Percentiles rank a stretch among this genome's conserved stretches.
These are phyloP conservation scores for Talaromyces sp. DNA, from an alignment of 2,329 filamentous ascomycete species.

Conservation along the genomic window DNA sequence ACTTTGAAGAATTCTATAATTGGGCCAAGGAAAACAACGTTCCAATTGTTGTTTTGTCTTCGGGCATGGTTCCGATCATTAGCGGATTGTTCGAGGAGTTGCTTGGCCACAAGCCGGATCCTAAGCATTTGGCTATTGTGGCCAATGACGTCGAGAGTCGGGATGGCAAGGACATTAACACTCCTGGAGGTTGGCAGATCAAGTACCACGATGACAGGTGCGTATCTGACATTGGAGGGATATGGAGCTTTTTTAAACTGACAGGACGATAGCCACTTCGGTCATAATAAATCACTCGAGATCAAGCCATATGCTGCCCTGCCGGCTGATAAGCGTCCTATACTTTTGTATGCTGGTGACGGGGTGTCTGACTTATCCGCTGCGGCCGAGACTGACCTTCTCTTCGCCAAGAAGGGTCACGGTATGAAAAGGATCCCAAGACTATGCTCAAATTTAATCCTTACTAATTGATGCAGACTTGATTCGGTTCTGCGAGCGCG, in stretches of 20 bases:
- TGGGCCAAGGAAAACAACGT: conserved; percentile 81
- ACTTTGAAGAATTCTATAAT: conserved; percentile 81
- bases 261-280: conserved; percentile 61
- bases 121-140: conserved; percentile 73
- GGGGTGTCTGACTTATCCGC: conserved; percentile 90
- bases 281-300: conserved; percentile 94
- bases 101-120: conserved; percentile 70
- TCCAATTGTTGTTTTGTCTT: conserved; percentile 85
- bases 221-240: background rate
- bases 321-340: conserved; percentile 65
- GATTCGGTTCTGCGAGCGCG: conserved; percentile 77
- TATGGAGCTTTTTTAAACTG: background rate
- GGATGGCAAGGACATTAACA: conserved; percentile 70
- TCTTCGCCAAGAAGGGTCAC: conserved; percentile 89
- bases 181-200: conserved; percentile 82
- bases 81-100: conserved; percentile 74
- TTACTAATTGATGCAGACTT: conserved; percentile 59
- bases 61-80: conserved; percentile 91
- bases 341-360: conserved; percentile 91
- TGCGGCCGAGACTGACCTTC: conserved; percentile 83
- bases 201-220: conserved; percentile 81
- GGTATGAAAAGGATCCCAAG: conserved; percentile 50
- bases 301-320: conserved; percentile 76
- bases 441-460: too few species aligned
- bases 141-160: conserved; percentile 72